Percentiles rank a stretch among this genome's conserved stretches.
These are phyloP conservation scores for Globisporangium yorkense DNA, from an alignment of 352 stramenopile genomes.

Conservation along the genomic window DNA sequence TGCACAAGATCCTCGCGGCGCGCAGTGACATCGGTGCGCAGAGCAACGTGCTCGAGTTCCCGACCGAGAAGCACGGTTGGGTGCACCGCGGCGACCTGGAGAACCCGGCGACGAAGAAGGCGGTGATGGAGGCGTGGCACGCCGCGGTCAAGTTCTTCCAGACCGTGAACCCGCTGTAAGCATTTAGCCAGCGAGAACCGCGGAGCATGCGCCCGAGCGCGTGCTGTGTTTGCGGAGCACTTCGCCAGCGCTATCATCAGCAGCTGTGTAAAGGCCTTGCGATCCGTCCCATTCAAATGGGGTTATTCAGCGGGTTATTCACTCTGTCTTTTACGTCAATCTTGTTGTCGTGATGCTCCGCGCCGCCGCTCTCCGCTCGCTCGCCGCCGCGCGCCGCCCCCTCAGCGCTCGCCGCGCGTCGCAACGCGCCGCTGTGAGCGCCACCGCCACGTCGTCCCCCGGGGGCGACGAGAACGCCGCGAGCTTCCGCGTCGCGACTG, in stretches of 20 bases:
- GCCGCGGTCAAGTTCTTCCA: slow-evolving; percentile 55
- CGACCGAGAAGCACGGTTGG: slow-evolving; percentile 74
- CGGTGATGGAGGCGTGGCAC: slow-evolving; percentile 62
- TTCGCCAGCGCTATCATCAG: too few relatives aligned
- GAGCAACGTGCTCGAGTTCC: slow-evolving; percentile 63
- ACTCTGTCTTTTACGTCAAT: too few relatives aligned
- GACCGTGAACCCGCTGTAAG: slow-evolving; percentile 39
- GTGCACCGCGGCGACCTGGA: slow-evolving; percentile 76
- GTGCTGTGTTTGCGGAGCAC: too few relatives aligned
- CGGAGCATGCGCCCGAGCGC: too few relatives aligned
- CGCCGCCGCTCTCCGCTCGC: slow-evolving; percentile 10
- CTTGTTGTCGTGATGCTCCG: slow-evolving; percentile 3
- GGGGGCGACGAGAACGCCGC: neutral
- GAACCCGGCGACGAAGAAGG: slow-evolving; percentile 53
- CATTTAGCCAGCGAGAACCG: too few relatives aligned
- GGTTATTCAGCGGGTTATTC: too few relatives aligned
- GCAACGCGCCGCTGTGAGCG: neutral
- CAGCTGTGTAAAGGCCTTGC: too few relatives aligned
- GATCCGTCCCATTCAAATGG: too few relatives aligned
- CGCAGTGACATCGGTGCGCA: slow-evolving; percentile 40
- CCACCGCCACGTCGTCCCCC: neutral
- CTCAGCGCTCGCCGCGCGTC: neutral
- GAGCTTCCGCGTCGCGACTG: neutral
- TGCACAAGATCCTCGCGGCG: slow-evolving; percentile 65
- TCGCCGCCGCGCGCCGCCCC: slow-evolving; percentile 6